Base-by-base conservation (phyloP, 2,329 filamentous ascomycete species). In the Fusarium piperis region DNA sequence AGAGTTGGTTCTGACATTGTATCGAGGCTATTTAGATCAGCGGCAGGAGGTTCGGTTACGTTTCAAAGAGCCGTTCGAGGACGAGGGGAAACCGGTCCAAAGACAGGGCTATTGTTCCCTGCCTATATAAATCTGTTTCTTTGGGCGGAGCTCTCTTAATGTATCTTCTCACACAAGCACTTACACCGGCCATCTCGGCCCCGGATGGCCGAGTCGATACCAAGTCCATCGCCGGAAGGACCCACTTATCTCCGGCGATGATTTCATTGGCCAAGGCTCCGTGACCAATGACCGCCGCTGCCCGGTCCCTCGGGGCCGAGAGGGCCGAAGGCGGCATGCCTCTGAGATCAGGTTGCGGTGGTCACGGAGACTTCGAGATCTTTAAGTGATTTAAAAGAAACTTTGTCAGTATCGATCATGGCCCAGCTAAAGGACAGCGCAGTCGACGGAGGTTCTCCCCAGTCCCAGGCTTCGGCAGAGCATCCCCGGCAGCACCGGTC, bases 401-500 rank as follows among this genome's bases (percentile, higher is more conserved):
- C 13, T 12, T 23, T 8, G 8, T 8, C 26, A 30, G 23, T 26
- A 16, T 38, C 33, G 2, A 38, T 28, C 15, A 55, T 55, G 52
- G 32, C 33, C n/a, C 32, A 53, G 13, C 1, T 26, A 4, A 55
- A 53, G 13, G n/a, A 23, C 15, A 11, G n/a, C 16, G 26, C 28
- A 30, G 28, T 26, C 13, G 30, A 35, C 12, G 20, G 51, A 35
- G 51, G 20, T 23, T 53, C 51, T 36, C 51, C 52, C 20, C 20
- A 26, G 15, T 55, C 52, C 15, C 33, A 55, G 15, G 52, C 52
- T 26, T 36, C 33, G 52, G 18, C 52, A 8, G 52, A 55, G 20
- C 52, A 36, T 26, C 32, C 15, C 52, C 52, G 52, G 8, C 61
- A 51, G 18, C 32, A 59, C 30, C 64, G 64, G 53, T 66, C 64